Evolutionary conservation across 148 eudicot species (phyloP).

Genomic region (Rhododendron molle): DNA sequence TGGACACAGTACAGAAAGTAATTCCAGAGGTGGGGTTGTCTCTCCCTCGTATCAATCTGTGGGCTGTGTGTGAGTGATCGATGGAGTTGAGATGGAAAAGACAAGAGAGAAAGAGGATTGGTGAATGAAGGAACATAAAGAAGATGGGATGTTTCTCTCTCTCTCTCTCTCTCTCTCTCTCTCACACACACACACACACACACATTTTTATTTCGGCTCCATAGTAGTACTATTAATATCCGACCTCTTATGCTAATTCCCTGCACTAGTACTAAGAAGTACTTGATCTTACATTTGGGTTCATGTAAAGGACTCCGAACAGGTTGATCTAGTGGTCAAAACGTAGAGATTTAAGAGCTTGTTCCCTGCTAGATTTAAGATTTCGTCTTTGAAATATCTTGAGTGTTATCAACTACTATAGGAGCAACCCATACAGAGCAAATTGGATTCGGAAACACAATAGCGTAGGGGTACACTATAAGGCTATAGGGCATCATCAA

Average conservation of each 20-base stretch:
- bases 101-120: not conserved
- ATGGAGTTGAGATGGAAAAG: slow-evolving; percentile 2
- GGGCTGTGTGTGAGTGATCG: not conserved
- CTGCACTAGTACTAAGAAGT: not conserved
- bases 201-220: not conserved
- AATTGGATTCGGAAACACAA: too few species aligned
- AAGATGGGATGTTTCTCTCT: not conserved
- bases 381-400: too few species aligned
- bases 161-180: not conserved
- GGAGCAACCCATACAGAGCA: too few species aligned
- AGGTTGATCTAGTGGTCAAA: too few species aligned
- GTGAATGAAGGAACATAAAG: not conserved
- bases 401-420: too few species aligned
- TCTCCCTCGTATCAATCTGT: not conserved
- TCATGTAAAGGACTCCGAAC: not conserved
- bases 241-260: not conserved
- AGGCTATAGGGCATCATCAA: too few species aligned
- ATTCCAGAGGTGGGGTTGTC: not conserved
- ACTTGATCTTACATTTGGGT: not conserved
- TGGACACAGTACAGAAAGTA: not conserved
- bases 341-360: not conserved
- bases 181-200: not conserved
- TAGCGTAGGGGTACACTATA: too few species aligned
- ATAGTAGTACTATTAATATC: not conserved
- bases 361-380: too few species aligned